A percentile compares a stretch with the other conserved stretches of the same genome.
These are phyloP conservation scores for Scleroderma bovista DNA, from an alignment of 768 basidiomycete genomes.

Conservation along the genomic window DNA sequence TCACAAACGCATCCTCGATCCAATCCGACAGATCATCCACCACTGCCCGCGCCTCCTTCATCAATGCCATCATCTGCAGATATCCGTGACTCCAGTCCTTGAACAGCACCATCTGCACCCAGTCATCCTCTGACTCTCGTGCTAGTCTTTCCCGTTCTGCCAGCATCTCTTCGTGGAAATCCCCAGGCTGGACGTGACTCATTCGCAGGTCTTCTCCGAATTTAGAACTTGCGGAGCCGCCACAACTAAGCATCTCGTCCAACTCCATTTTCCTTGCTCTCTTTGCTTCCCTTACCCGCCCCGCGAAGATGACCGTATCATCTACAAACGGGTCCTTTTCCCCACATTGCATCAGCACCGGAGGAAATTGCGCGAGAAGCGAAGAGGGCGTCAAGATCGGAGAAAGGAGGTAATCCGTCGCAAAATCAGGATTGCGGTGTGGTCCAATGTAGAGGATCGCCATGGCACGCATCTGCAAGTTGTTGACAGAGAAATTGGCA, in stretches of 20 bases:
- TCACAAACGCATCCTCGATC: conserved; percentile 75
- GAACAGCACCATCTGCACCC: conserved; percentile 91
- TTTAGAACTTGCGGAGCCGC: conserved; percentile 56
- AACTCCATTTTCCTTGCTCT: conserved; percentile 73
- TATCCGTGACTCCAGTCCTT: conserved; percentile 98
- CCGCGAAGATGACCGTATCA: conserved; percentile 95
- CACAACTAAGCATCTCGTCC: conserved; percentile 36
- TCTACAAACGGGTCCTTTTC: conserved; percentile 96
- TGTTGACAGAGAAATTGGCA: too few relatives aligned
- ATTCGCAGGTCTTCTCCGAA: conserved; percentile 62
- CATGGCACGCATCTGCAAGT: conserved; percentile 95
- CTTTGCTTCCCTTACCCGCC: conserved; percentile 93
- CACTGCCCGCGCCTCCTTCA: conserved; percentile 74
- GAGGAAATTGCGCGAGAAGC: conserved; percentile 90
- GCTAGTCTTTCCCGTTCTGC: conserved; percentile 56
- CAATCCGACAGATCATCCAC: conserved; percentile 85
- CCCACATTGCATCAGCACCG: conserved; percentile 89
- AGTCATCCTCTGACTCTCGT: conserved; percentile 81
- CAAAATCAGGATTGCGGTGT: conserved; percentile 88
- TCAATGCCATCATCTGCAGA: conserved; percentile 87
- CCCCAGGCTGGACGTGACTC: conserved; percentile 37
- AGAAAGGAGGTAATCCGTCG: conserved; percentile 92
- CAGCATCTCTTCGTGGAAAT: conserved; percentile 38
- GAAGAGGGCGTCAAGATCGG: conserved; percentile 84
- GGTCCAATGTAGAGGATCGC: conserved; percentile 96